Conservation (phyloP, 495 filamentous ascomycete genomes). For the Penicillium bovifimosum region DNA sequence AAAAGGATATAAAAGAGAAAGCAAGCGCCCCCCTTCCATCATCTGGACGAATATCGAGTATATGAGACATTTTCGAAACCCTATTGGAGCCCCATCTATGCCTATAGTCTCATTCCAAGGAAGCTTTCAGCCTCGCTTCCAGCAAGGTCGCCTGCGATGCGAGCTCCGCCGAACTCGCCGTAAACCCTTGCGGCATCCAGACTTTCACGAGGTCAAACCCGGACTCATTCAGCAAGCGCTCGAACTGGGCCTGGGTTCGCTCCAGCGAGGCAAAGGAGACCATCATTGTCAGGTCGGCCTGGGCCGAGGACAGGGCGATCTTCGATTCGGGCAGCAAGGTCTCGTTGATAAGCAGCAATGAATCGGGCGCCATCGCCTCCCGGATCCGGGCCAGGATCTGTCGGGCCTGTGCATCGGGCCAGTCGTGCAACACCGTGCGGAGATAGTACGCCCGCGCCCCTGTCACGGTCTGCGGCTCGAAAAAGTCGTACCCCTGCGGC, state of each 20-base stretch:
- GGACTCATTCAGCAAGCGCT: conserved; percentile 28
- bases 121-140: conserved; percentile 3
- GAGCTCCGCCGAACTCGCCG: conserved; percentile 2
- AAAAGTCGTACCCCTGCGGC: conserved; percentile 41
- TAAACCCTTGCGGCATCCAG: conserved; percentile 8
- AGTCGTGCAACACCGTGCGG: conserved; percentile 45
- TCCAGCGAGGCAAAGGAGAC: conserved; percentile 26
- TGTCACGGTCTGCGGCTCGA: conserved; percentile 41
- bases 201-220: conserved; percentile 56
- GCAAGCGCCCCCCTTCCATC: too few relatives aligned
- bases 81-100: too few relatives aligned
- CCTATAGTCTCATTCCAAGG: too few relatives aligned
- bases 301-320: conserved; percentile 4
- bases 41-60: too few relatives aligned
- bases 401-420: conserved; percentile 38
- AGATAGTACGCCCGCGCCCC: conserved; percentile 29
- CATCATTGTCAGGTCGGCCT: conserved; percentile 42
- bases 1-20: too few relatives aligned
- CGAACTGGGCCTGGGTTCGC: conserved; percentile 24
- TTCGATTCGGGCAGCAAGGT: conserved; percentile 11
- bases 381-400: conserved; percentile 37
- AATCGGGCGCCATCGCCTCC: conserved; percentile 36
- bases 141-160: conserved; percentile 13
- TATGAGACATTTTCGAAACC: too few relatives aligned
- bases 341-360: conserved; percentile 45